Evolutionary conservation across 2,329 filamentous ascomycete genomes (phyloP).

Genomic region (Cordyceps pruinosa): DNA sequence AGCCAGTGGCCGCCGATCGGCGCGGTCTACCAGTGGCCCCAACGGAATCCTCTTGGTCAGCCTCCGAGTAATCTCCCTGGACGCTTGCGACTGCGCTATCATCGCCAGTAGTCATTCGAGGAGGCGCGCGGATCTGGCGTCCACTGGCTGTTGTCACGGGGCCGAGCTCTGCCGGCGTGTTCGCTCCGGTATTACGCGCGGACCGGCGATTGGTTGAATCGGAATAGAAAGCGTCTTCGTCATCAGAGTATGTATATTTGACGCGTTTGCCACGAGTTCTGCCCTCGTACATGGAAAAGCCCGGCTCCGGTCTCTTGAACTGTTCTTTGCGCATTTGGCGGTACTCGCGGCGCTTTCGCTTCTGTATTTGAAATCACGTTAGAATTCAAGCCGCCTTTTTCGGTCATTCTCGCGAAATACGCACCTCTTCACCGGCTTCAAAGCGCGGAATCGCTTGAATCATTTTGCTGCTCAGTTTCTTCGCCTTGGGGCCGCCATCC

Average conservation of each 20-base stretch:
- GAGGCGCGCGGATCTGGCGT: conserved; percentile 68
- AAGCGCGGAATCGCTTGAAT: conserved; percentile 76
- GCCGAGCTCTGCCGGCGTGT: conserved; percentile 63
- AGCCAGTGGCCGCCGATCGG: conserved; percentile 42
- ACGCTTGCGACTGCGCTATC: conserved; percentile 41
- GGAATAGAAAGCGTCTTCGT: conserved; percentile 66
- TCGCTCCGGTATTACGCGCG: conserved; percentile 64
- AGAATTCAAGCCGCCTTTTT: conserved; percentile 8
- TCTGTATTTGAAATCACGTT: conserved; percentile 43
- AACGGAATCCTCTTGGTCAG: conserved; percentile 32
- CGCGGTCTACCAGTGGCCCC: conserved; percentile 43
- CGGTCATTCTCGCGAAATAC: conserved; percentile 16
- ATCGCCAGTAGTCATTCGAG: conserved; percentile 54
- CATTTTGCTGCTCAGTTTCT: conserved; percentile 71
- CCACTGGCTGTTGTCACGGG: conserved; percentile 74
- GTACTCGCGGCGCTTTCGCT: conserved; percentile 89
- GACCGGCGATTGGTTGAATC: conserved; percentile 62
- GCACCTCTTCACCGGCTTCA: conserved; percentile 84
- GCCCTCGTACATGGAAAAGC: conserved; percentile 91
- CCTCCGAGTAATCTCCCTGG: conserved; percentile 37
- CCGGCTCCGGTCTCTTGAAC: conserved; percentile 79
- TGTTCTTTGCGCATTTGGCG: conserved; percentile 77
- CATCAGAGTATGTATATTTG: conserved; percentile 93
- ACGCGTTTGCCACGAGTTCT: conserved; percentile 92
- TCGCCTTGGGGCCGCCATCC: conserved; percentile 77